Evolutionary conservation across 176 grass and related monocot species (phyloP).

Genomic region (Microstegium vimineum): DNA sequence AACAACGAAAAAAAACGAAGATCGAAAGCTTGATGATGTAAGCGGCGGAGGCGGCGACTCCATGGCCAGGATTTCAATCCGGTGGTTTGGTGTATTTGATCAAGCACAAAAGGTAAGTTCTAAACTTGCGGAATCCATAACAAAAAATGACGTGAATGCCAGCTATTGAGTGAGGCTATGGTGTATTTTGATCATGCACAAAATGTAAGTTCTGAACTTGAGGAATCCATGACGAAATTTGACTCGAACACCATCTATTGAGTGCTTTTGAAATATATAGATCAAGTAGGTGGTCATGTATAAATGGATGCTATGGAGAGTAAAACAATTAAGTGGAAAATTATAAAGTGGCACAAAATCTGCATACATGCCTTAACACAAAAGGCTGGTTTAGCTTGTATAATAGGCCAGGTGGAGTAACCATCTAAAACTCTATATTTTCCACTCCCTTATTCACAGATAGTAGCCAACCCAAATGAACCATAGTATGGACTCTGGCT

Average conservation of each 20-base stretch:
- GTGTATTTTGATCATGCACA: not conserved
- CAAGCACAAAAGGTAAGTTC: not conserved
- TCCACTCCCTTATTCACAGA: not conserved
- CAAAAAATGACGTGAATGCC: not conserved
- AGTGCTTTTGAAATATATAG: not conserved
- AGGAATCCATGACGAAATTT: not conserved
- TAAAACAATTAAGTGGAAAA: not conserved
- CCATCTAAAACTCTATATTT: not conserved
- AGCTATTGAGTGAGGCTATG: conserved; percentile 7
- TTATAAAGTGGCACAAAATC: not conserved
- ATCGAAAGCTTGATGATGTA: not conserved
- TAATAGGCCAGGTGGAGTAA: not conserved
- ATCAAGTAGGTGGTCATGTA: not conserved
- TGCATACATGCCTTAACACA: not conserved
- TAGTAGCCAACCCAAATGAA: not conserved
- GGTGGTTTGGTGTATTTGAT: not conserved
- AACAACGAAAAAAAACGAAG: not conserved
- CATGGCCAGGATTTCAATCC: not conserved
- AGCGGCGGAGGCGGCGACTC: not conserved
- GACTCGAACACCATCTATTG: not conserved
- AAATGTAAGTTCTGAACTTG: not conserved
- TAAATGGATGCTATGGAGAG: not conserved
- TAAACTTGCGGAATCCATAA: not conserved
- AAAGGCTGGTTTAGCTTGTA: not conserved
- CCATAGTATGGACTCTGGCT: not conserved